Evolutionary conservation across 2,329 filamentous ascomycete species (phyloP).

Genomic region (Trichophyton mentagrophytes): DNA sequence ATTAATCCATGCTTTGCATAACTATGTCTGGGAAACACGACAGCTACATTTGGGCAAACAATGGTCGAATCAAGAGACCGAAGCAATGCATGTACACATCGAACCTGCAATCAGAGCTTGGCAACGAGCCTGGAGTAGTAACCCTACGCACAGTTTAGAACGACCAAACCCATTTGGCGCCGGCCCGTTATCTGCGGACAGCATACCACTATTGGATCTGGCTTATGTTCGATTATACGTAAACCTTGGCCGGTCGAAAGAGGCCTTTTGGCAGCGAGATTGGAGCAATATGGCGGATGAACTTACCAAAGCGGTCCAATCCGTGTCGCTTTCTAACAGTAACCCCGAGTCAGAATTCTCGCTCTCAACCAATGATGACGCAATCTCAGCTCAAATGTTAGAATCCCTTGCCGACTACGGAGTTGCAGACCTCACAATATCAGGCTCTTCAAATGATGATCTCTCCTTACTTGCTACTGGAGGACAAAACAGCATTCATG

Average conservation of each 20-base stretch:
- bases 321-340: constrained; percentile 56
- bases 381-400: constrained; percentile 17
- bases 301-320: constrained; percentile 62
- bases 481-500: constrained; percentile 24
- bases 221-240: constrained; percentile 89
- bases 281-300: constrained; percentile 87
- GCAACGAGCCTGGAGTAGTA: constrained; percentile 83
- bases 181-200: constrained; percentile 75
- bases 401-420: constrained; percentile 28
- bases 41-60: constrained; percentile 77
- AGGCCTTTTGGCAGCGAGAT: constrained; percentile 86
- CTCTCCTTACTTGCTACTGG: constrained; percentile 21
- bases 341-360: constrained; percentile 19
- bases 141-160: constrained; percentile 71
- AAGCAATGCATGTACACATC: constrained; percentile 91
- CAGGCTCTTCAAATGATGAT: constrained; percentile 26
- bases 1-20: constrained; percentile 87
- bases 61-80: constrained; percentile 85
- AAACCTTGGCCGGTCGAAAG: constrained; percentile 81
- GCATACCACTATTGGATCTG: constrained; percentile 78
- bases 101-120: constrained; percentile 88
- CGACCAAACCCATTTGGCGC: constrained; percentile 71
- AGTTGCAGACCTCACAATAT: constrained; percentile 26
- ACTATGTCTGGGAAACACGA: constrained; percentile 96
- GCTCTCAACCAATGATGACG: constrained; percentile 20